Base-by-base conservation (phyloP, 2,329 filamentous ascomycete genomes). In the Botrytis fragariae region DNA sequence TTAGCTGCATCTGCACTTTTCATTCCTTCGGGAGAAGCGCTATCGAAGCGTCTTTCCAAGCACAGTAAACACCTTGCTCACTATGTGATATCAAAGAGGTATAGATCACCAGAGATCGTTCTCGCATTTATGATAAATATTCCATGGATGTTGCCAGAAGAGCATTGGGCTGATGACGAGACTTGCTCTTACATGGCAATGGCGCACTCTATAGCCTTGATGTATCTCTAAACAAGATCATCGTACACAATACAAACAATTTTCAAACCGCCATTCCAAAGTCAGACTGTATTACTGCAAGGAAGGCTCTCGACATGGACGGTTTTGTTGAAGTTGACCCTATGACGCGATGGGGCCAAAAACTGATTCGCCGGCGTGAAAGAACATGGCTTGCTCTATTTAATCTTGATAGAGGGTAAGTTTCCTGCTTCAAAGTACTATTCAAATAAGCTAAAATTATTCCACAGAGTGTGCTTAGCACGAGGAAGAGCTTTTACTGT, bases 61-160 rank as follows among this genome's bases (percentile, higher is more conserved):
- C 91, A 93, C 76, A 87, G 87, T 75, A 90, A 88, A 75, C 84
- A 84, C 37, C 85, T 93, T 5, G 91, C 89, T 0, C 87, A 89
- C 39, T 85, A 87, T 42, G 86, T 93, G 61, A 89, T 91, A 68
- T 82, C 85, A 0, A 86, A 87, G 63, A 87, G 90, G 3, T 87
- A 89, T 77, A 87, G 90, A 72, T 93, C 91, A 0, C 90, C 92
- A 9, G 91, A 93, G 79, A 92, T 93, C 72, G 89, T 93, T 0
- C 83, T 93, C 1, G 91, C 90, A 0, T 93, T 93, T 78, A 91
- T 93, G 88, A 87, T 92, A 45, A 93, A 93, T 74, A 87, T 93
- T 10, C 91, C 91, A 0, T 93, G 91, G 91, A 92, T 93, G 87
- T 88, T 88, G 44, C 89, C 90, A 1, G 89, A 90, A 3, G 83